Percentiles rank a stretch among this genome's conserved stretches.
Evolutionary conservation across 352 stramenopile genomes (phyloP).

Genomic region (Pythium utonaiense): DNA sequence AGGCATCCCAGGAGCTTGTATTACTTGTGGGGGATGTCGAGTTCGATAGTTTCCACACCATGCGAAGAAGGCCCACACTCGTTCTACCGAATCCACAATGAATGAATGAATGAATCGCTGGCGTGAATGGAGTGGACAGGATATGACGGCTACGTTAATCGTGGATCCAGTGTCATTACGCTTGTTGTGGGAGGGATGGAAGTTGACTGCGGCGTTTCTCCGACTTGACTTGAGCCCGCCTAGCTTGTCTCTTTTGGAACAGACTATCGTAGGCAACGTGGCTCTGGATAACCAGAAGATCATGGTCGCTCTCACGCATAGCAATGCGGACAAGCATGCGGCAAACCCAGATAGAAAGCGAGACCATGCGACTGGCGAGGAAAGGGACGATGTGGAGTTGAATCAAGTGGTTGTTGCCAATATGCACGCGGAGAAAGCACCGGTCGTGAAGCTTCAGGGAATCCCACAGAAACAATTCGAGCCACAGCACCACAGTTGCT

Average conservation of each 20-base stretch:
- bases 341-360: conserved; percentile 14
- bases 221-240: background rate
- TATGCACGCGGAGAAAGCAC: conserved; percentile 2
- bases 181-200: too few relatives aligned
- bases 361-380: conserved; percentile 24
- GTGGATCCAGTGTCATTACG: too few relatives aligned
- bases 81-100: background rate
- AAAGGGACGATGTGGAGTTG: conserved; percentile 23
- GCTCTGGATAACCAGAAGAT: conserved; percentile 26
- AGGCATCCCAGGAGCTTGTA: background rate
- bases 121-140: too few relatives aligned
- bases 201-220: too few relatives aligned
- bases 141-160: too few relatives aligned
- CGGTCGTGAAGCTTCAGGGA: conserved; percentile 19
- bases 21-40: background rate
- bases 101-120: too few relatives aligned
- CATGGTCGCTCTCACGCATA: conserved; percentile 6
- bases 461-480: conserved; percentile 16
- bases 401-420: background rate
- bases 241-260: background rate
- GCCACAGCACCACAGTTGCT: background rate
- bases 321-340: conserved; percentile 26
- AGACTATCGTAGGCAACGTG: conserved; percentile 21
- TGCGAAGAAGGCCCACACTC: background rate
- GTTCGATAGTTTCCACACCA: background rate